Conservation (phyloP, 2,329 filamentous ascomycete species). For the Daldinia sp. region DNA sequence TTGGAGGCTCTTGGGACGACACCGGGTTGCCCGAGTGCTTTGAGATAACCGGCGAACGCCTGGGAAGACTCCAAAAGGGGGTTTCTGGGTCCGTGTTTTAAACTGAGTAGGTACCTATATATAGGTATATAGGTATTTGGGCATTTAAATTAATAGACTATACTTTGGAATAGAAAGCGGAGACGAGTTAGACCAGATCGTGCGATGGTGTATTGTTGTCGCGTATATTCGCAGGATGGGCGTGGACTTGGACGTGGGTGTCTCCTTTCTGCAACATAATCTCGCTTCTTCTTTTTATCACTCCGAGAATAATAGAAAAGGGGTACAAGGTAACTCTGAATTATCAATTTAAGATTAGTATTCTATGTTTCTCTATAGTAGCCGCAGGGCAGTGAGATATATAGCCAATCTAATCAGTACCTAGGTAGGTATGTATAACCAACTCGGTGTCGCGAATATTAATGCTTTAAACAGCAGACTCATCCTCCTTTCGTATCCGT, state of each 20-base stretch:
- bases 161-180: too few species aligned
- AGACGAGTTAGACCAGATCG: too few species aligned
- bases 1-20: slow-evolving; percentile 49
- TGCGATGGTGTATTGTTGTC: too few species aligned
- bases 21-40: slow-evolving; percentile 50
- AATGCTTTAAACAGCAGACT: slow-evolving; percentile 18
- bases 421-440: too few species aligned
- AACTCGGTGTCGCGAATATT: neutral
- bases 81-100: slow-evolving; percentile 33
- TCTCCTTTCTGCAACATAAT: too few species aligned
- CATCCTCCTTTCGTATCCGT: slow-evolving; percentile 11
- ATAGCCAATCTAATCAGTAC: too few species aligned
- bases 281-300: neutral
- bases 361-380: neutral
- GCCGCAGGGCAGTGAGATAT: too few species aligned
- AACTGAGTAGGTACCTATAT: neutral
- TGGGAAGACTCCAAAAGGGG: slow-evolving; percentile 34
- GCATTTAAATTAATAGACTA: neutral
- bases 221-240: too few species aligned
- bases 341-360: neutral
- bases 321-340: neutral
- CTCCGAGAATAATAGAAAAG: neutral
- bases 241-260: too few species aligned
- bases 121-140: neutral
- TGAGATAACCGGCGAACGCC: slow-evolving; percentile 43